phyloP scores from a whole-genome alignment of 805 yeast genomes.

The Pichia insulana region DNA sequence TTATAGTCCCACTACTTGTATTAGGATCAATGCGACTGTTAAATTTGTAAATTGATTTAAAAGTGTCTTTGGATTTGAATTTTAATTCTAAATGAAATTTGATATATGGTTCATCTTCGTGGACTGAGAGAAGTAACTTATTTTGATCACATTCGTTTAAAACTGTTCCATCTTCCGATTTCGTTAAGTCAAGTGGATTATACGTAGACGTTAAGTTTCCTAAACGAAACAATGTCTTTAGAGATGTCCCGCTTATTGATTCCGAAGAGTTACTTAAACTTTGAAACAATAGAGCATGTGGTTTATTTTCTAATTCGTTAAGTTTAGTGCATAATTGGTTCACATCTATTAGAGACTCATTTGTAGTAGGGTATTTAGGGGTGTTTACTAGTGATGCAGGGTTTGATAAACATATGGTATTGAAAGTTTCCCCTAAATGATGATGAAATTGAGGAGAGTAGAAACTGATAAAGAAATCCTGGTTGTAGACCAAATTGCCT shows the following conservation, averaged over 20 bases:
- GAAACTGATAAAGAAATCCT: conserved; percentile 15
- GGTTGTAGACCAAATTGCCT: not conserved
- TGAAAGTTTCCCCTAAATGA: conserved; percentile 17
- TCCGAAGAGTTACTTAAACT: not conserved
- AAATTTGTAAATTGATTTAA: conserved; percentile 2
- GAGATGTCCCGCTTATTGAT: too few species aligned
- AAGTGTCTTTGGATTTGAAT: not conserved
- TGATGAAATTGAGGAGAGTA: conserved; percentile 23
- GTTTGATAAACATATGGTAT: conserved; percentile 15
- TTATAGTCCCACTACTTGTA: conserved; percentile 7
- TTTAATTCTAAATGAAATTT: conserved; percentile 14
- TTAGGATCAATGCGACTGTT: conserved; percentile 1
- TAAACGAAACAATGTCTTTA: conserved; percentile 12
- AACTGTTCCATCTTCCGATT: not conserved
- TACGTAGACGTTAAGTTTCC: conserved; percentile 16
- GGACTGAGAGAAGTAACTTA: conserved; percentile 15
- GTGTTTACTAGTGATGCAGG: not conserved
- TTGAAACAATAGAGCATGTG: not conserved
- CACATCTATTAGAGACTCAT: conserved; percentile 6
- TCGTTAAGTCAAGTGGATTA: conserved; percentile 16
- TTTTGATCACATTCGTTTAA: not conserved
- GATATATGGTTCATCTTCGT: conserved; percentile 20
- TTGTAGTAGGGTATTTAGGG: not conserved
- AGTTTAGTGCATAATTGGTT: conserved; percentile 10
- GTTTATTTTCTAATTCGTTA: not conserved